Evolutionary conservation across 228 moss, liverwort and hornwort species (phyloP), one percentile per base, ranked within the genome.

Genomic region (Sphagnum fallax): DNA sequence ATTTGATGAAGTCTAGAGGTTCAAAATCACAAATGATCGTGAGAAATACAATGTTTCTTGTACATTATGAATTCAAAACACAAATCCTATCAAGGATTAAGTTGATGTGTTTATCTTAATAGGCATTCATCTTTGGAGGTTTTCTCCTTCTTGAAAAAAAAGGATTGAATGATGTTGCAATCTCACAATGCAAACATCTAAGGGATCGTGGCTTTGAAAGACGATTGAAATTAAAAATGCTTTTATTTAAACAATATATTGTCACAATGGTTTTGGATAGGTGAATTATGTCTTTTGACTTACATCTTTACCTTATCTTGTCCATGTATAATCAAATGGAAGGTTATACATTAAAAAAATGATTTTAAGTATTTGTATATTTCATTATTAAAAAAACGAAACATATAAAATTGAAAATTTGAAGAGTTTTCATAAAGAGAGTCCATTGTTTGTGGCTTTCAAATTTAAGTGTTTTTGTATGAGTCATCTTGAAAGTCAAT

Each of bases 171-270:
- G 32, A 32, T 32, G 32, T 2, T 32, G 32, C 2, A 32, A 32
- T 32, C 32, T 32, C 32, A 2, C 5, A 51, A 18, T 71, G 62
- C 81, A 95, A 92, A 90, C 73, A 95, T 32, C 32, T 92, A 63
- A 90, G 92, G 53, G 95, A 95, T 71, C 95, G 92, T 76, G 92
- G 95, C 67, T 95, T 95, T 74, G 92, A 88, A 59, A 81, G 92
- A 63, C 84, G 90, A 67, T 49, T 95, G 71, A 84, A 83, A 68
- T 75, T 95, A 77, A 92, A 90, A 52, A 90, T 87, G 49, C 95
- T 90, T 10, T 74, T 95, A 62, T 53, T 95, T 65, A 87, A 92
- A 82, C 90, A 90, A 63, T 92, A 92, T 18, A 90, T 95, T 72
- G 88, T 90, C 5, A 92, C 92, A 3, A 65, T 95, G 76, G 90